Evolutionary conservation across 305 asterid genomes (phyloP).

Genomic region (Fraxinus sp.): DNA sequence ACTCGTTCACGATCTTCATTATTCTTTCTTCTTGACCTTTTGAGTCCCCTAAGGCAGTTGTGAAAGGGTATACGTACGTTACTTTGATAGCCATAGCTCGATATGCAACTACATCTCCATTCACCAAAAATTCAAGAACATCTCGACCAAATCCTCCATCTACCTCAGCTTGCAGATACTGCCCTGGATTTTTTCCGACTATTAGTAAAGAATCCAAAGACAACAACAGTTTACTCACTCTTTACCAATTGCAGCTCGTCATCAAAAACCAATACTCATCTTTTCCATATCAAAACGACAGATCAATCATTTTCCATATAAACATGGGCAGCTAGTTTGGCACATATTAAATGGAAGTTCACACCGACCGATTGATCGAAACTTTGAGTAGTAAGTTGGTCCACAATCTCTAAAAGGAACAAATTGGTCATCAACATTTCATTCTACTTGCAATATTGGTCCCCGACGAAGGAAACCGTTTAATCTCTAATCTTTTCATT

Average conservation of each 20-base stretch:
- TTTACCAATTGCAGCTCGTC: background rate
- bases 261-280: background rate
- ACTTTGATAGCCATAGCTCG: conserved; percentile 85
- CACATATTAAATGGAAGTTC: background rate
- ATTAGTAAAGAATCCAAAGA: background rate
- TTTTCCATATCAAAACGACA: background rate
- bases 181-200: conserved; percentile 43
- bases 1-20: conserved; percentile 51
- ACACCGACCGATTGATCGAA: background rate
- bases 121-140: conserved; percentile 70
- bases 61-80: conserved; percentile 77
- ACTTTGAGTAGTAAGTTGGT: background rate
- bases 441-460: background rate
- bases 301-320: background rate
- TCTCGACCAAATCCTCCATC: conserved; percentile 92
- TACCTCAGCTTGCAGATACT: conserved; percentile 77
- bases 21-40: conserved; percentile 80
- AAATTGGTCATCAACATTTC: background rate
- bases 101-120: conserved; percentile 62
- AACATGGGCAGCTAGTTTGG: background rate
- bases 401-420: background rate
- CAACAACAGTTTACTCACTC: background rate
- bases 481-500: background rate
- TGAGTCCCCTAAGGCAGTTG: conserved; percentile 89
- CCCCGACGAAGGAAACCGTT: background rate